A percentile compares a stretch with the other conserved stretches of the same genome.
These are phyloP conservation scores for Cercophora scortea DNA, from an alignment of 495 filamentous ascomycete species.

Conservation along the genomic window DNA sequence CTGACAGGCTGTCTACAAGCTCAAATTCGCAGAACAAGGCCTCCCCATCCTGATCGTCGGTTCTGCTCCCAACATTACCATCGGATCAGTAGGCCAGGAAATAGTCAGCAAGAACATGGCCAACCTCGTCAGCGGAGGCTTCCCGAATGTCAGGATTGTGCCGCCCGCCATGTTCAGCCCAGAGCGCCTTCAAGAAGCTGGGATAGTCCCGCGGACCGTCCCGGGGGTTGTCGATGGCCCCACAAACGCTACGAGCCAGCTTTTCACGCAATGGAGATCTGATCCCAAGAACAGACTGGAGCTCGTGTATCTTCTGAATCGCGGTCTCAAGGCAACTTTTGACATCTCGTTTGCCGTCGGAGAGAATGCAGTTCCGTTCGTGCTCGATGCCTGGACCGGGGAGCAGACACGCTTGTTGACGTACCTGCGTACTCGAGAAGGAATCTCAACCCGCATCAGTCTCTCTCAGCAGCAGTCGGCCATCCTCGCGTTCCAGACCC, in stretches of 20 bases:
- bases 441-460: slow-evolving; percentile 19
- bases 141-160: slow-evolving; percentile 13
- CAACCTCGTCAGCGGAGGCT: slow-evolving; percentile 8
- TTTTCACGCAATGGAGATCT: slow-evolving; percentile 28
- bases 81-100: slow-evolving; percentile 5
- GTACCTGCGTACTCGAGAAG: slow-evolving; percentile 16
- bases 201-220: slow-evolving; percentile 15
- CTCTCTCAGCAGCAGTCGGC: slow-evolving; percentile 29
- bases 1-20: neutral
- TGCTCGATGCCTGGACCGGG: slow-evolving; percentile 37
- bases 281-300: slow-evolving; percentile 8
- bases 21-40: slow-evolving; percentile 30
- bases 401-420: slow-evolving; percentile 21
- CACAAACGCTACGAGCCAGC: slow-evolving; percentile 20
- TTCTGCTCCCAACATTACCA: slow-evolving; percentile 20
- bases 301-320: slow-evolving; percentile 35
- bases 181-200: slow-evolving; percentile 5
- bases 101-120: slow-evolving; percentile 5
- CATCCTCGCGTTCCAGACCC: slow-evolving; percentile 26
- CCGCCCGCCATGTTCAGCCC: slow-evolving; percentile 5
- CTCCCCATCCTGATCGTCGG: slow-evolving; percentile 37
- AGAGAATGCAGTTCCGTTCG: slow-evolving; percentile 23
- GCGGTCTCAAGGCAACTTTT: slow-evolving; percentile 12
- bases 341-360: slow-evolving; percentile 20
- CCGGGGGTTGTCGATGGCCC: slow-evolving; percentile 16